phyloP scores from a whole-genome alignment of 352 stramenopile species.

The Aphanomyces cochlioides region DNA sequence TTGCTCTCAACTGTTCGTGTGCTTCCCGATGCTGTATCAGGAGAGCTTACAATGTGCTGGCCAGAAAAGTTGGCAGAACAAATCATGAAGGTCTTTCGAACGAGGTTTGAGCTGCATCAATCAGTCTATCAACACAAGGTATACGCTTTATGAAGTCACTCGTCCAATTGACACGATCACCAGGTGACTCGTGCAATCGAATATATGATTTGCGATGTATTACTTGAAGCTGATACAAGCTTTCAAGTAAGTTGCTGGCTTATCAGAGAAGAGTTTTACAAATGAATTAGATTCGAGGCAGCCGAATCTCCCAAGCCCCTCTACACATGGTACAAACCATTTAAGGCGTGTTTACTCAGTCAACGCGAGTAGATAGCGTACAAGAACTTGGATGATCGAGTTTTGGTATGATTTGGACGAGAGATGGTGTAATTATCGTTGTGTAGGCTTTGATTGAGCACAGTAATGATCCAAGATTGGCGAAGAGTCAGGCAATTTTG shows the following conservation, averaged over 20 bases:
- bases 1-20: slow-evolving; percentile 74
- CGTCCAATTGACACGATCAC: slow-evolving; percentile 1
- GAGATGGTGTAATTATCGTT: not conserved
- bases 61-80: slow-evolving; percentile 81
- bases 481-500: slow-evolving; percentile 49
- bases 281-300: slow-evolving; percentile 47
- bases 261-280: not conserved
- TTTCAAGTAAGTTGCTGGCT: slow-evolving; percentile 4
- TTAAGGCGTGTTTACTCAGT: not conserved
- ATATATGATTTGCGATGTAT: slow-evolving; percentile 83
- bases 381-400: slow-evolving; percentile 75
- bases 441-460: slow-evolving; percentile 49
- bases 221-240: slow-evolving; percentile 54
- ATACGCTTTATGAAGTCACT: slow-evolving; percentile 25
- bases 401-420: slow-evolving; percentile 43
- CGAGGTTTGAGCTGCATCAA: slow-evolving; percentile 83
- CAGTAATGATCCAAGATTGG: slow-evolving; percentile 50
- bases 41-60: slow-evolving; percentile 71
- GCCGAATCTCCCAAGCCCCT: slow-evolving; percentile 65
- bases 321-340: slow-evolving; percentile 38
- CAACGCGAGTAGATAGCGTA: slow-evolving; percentile 52
- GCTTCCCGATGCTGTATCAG: slow-evolving; percentile 45
- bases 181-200: slow-evolving; percentile 59
- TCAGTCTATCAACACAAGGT: slow-evolving; percentile 85
- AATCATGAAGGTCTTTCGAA: slow-evolving; percentile 87